These are phyloP conservation scores for Ustilago cynodontis DNA, from an alignment of 1,284 basidiomycete genomes.

Conservation along the genomic window DNA sequence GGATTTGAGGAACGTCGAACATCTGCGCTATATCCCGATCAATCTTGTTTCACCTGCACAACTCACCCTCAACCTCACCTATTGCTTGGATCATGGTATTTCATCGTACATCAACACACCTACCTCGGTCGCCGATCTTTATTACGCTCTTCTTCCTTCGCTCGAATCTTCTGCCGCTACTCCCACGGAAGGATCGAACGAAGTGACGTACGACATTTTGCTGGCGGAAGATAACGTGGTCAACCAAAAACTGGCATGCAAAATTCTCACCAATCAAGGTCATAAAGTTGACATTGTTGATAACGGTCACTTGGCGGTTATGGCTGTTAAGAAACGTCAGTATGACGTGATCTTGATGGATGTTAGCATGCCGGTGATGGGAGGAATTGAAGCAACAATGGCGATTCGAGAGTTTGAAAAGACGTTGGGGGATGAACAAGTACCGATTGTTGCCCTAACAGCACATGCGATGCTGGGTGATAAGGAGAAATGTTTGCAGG, in stretches of 20 bases:
- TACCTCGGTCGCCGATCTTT: slow-evolving; percentile 86
- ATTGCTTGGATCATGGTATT: slow-evolving; percentile 89
- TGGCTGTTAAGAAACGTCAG: slow-evolving; percentile 84
- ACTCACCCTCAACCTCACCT: slow-evolving; percentile 69
- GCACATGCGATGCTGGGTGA: slow-evolving; percentile 77
- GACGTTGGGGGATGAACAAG: slow-evolving; percentile 78
- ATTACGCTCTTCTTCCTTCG: slow-evolving; percentile 91
- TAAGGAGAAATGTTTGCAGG: slow-evolving; percentile 67
- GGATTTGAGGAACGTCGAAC: slow-evolving; percentile 89
- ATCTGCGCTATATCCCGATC: slow-evolving; percentile 94
- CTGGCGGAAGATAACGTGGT: slow-evolving; percentile 98
- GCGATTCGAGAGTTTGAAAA: slow-evolving; percentile 81
- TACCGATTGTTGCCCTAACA: slow-evolving; percentile 95
- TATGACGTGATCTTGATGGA: slow-evolving; percentile 86
- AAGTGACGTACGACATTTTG: slow-evolving; percentile 91
- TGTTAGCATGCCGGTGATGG: slow-evolving; percentile 77
- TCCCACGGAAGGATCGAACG: slow-evolving; percentile 80
- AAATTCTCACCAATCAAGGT: slow-evolving; percentile 96
- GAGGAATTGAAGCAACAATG: slow-evolving; percentile 76
- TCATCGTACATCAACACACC: slow-evolving; percentile 92
- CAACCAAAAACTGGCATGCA: slow-evolving; percentile 96
- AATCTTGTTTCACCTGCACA: slow-evolving; percentile 80
- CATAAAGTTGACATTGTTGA: slow-evolving; percentile 97
- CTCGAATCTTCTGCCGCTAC: slow-evolving; percentile 91
- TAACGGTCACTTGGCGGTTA: slow-evolving; percentile 91